These are phyloP conservation scores for Beta macrorhiza DNA, from an alignment of 179 eudicot species.

Conservation along the genomic window DNA sequence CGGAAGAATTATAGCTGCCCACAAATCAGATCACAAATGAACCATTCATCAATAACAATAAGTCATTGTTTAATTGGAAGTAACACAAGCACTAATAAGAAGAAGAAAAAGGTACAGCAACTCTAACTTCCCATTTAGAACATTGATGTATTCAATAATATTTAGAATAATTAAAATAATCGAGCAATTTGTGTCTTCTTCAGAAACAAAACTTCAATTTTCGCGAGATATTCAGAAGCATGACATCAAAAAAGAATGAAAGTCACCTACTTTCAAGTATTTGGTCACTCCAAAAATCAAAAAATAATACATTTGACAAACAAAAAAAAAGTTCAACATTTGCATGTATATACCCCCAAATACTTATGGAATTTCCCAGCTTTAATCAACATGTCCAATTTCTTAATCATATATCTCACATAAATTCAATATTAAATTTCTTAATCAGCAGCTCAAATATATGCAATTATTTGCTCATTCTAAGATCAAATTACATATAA, in stretches of 20 bases:
- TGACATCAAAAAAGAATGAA: not conserved
- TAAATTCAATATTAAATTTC: not conserved
- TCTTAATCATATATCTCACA: not conserved
- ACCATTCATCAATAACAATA: not conserved
- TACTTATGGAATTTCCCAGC: not conserved
- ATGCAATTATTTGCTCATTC: not conserved
- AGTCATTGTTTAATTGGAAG: not conserved
- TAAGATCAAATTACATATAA: not conserved
- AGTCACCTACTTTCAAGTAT: not conserved
- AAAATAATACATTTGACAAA: not conserved
- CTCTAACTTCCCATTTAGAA: not conserved
- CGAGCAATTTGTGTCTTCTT: not conserved
- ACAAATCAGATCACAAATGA: conserved; percentile 14
- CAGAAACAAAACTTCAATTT: not conserved
- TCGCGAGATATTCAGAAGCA: not conserved
- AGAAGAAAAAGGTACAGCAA: not conserved
- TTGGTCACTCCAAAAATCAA: not conserved
- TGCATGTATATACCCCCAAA: not conserved
- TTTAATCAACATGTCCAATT: not conserved
- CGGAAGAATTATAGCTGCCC: conserved; percentile 78
- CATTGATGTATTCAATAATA: not conserved
- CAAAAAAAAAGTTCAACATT: not conserved
- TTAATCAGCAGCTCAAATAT: not conserved
- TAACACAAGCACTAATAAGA: not conserved
- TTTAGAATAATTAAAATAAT: not conserved